Evolutionary conservation across 2,329 filamentous ascomycete species (phyloP).

Genomic region (Keithomyces neogunnii): DNA sequence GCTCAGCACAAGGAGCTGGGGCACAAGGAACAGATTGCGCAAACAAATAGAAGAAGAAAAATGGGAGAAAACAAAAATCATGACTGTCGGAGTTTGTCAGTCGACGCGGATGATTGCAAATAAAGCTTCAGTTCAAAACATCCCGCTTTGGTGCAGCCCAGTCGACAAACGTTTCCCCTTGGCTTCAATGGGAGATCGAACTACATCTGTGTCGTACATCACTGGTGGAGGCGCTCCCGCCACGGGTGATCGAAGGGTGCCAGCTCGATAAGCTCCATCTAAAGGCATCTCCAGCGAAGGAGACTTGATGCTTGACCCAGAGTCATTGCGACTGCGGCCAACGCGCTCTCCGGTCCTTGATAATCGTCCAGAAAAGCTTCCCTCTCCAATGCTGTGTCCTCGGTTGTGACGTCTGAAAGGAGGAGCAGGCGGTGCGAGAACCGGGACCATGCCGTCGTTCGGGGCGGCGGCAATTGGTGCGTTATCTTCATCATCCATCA

Average conservation of each 20-base stretch:
- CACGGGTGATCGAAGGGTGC: constrained; percentile 20
- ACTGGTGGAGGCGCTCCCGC: constrained; percentile 22
- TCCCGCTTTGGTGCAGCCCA: constrained; percentile 44
- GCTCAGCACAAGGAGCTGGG: not conserved
- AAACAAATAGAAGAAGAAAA: not conserved
- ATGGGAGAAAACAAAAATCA: not conserved
- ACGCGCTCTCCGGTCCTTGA: constrained; percentile 51
- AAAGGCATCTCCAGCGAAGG: constrained; percentile 27
- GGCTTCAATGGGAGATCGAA: constrained; percentile 24
- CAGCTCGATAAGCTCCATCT: constrained; percentile 20
- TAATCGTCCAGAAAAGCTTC: constrained; percentile 43
- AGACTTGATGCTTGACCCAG: constrained; percentile 15
- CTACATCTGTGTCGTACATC: constrained; percentile 27
- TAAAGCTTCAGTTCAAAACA: constrained; percentile 33
- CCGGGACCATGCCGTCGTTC: constrained; percentile 34
- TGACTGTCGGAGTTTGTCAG: not conserved
- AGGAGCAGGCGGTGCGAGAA: constrained; percentile 36
- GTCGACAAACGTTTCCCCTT: constrained; percentile 35
- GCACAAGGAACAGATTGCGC: not conserved
- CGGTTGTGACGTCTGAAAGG: constrained; percentile 42
- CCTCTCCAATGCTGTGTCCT: constrained; percentile 46
- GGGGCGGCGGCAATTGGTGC: constrained; percentile 22
- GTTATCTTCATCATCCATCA: constrained; percentile 52
- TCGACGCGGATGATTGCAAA: not conserved
- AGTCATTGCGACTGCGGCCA: constrained; percentile 45